Evolutionary conservation across 2,329 filamentous ascomycete genomes (phyloP), one percentile per base, ranked within the genome.

Genomic region (Aspergillus tubingensis): DNA sequence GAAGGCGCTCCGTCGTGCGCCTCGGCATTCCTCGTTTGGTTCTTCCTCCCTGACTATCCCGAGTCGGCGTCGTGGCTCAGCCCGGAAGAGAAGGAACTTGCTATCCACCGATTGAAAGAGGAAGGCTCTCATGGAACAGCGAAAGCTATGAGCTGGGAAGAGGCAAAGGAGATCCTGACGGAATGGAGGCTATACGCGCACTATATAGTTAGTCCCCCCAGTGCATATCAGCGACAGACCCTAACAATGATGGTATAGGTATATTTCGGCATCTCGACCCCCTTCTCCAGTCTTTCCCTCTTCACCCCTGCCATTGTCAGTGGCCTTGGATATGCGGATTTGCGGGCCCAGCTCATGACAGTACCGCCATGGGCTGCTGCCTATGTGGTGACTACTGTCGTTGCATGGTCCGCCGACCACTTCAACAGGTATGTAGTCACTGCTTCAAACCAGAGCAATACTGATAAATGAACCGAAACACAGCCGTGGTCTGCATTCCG

Each of bases 231-330:
- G 44, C 38, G 25, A n/a, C 11, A 10, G 2, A 21, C 47, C 15
- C 30, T 59, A 62, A 67, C 27, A 25, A n/a, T 21, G 32, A 1
- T 49, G 53, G 3, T 49, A 27, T 39, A 81, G 77, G 71, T 83
- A 5, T 83, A 83, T 63, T 83, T 83, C 58, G 79, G 80, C 8
- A 81, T 82, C 38, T 80, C 82, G 2, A 79, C 80, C 2, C 84
- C 85, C 0, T 86, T 88, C 66, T 84, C 84, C 2, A 85, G 82
- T 51, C 76, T 89, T 55, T 86, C 83, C 11, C 77, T 75, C 78
- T 90, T 81, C 72, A 82, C 88, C 0, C 88, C 88, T 0, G 86
- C 84, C 2, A 89, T 91, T 58, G 85, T 89, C 56, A 81, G 81
- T 4, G 85, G 85, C 0, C 70, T 85, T 1, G 81, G 81, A 2